These are phyloP conservation scores for Roridomyces roridus DNA, from an alignment of 768 basidiomycete species.

Conservation along the genomic window DNA sequence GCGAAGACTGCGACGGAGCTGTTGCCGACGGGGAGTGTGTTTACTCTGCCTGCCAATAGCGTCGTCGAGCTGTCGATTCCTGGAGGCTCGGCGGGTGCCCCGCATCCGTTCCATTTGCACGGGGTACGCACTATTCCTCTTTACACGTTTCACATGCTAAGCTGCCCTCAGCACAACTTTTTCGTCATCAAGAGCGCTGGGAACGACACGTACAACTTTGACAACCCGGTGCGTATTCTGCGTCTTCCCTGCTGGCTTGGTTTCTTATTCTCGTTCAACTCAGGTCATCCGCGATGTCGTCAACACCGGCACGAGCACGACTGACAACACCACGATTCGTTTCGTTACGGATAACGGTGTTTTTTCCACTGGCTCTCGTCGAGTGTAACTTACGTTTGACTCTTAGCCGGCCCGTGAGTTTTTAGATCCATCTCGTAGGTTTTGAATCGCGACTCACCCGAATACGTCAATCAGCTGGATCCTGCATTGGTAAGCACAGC, in stretches of 20 bases:
- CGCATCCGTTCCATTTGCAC: slow-evolving; percentile 26
- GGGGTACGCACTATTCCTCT: slow-evolving; percentile 6
- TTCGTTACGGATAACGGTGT: slow-evolving; percentile 39
- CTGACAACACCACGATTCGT: slow-evolving; percentile 44
- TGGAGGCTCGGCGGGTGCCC: slow-evolving; percentile 22
- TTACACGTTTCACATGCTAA: too few species aligned
- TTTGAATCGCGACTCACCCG: too few species aligned
- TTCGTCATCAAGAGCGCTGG: slow-evolving; percentile 43
- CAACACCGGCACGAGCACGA: slow-evolving; percentile 30
- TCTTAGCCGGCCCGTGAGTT: too few species aligned
- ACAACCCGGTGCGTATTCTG: slow-evolving; percentile 44
- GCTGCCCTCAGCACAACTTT: slow-evolving; percentile 37
- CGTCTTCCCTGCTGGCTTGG: neutral
- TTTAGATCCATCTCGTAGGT: too few species aligned
- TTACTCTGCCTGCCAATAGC: neutral
- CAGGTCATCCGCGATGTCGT: slow-evolving; percentile 58
- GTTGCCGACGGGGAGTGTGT: slow-evolving; percentile 32
- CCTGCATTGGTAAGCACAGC: slow-evolving; percentile 32
- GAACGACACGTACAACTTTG: slow-evolving; percentile 39
- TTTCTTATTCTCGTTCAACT: too few species aligned
- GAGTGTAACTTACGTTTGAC: neutral
- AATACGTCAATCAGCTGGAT: slow-evolving; percentile 21
- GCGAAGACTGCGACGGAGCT: slow-evolving; percentile 30
- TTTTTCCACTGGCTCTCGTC: too few species aligned
- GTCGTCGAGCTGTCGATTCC: slow-evolving; percentile 28